phyloP scores from a whole-genome alignment of 306 rosid genomes.

The Prunus mira region DNA sequence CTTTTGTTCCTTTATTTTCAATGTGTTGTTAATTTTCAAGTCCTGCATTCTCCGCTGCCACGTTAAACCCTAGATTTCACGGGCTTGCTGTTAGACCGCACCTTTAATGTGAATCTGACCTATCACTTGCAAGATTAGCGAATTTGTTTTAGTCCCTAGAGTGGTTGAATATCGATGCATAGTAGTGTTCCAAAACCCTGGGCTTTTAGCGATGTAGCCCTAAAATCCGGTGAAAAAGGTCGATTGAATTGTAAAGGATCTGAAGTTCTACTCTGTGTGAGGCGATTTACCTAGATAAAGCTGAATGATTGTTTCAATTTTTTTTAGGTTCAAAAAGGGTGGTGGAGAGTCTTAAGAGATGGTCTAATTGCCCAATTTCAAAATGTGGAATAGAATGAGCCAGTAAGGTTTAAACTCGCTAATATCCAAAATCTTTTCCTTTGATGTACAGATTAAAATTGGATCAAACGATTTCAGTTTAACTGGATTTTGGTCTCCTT shows the following conservation, averaged over 20 bases:
- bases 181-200: neutral
- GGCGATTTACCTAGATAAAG: neutral
- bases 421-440: neutral
- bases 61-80: conserved; percentile 10
- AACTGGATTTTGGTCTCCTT: neutral
- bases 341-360: neutral
- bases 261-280: neutral
- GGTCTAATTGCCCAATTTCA: neutral
- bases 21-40: neutral
- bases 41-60: neutral
- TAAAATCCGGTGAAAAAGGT: neutral
- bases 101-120: conserved; percentile 2
- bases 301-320: neutral
- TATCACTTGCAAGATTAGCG: neutral
- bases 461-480: neutral
- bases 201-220: neutral
- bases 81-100: neutral
- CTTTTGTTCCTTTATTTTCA: neutral
- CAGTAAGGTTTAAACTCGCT: neutral
- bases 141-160: neutral
- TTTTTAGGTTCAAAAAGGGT: neutral
- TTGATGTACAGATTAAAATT: neutral
- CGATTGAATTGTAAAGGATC: neutral
- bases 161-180: neutral
- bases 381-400: neutral